Evolutionary conservation across 257 asterid species (phyloP).

Genomic region (Lantana camara): DNA sequence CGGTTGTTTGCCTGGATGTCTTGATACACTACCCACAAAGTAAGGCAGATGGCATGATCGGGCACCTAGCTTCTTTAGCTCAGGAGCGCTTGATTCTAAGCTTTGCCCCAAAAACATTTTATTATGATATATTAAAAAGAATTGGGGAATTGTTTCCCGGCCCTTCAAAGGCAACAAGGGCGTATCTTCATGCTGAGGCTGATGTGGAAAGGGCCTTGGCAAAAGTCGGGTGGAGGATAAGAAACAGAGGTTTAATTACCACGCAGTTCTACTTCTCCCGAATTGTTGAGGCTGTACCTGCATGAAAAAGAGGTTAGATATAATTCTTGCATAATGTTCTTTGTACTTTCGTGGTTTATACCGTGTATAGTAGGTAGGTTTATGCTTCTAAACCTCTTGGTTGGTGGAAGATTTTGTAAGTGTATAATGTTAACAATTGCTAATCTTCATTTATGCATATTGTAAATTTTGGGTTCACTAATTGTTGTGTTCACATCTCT

Average conservation of each 20-base stretch:
- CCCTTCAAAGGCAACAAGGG: conserved; percentile 97
- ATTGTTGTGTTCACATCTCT: background rate
- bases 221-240: conserved; percentile 86
- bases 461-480: conserved; percentile 3
- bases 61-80: conserved; percentile 91
- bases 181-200: conserved; percentile 87
- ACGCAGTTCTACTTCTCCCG: conserved; percentile 86
- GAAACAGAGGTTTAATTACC: conserved; percentile 74
- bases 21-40: conserved; percentile 93
- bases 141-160: conserved; percentile 94
- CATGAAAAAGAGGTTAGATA: conserved; percentile 53
- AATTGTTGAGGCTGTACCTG: conserved; percentile 87
- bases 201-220: conserved; percentile 82
- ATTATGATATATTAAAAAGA: conserved; percentile 79
- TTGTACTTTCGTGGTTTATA: conserved; percentile 8
- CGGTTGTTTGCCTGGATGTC: conserved; percentile 89
- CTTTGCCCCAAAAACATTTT: conserved; percentile 90
- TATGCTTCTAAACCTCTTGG: conserved; percentile 23
- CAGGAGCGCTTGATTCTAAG: conserved; percentile 81
- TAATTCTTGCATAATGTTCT: conserved; percentile 25
- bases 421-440: conserved; percentile 21
- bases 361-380: conserved; percentile 34
- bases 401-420: conserved; percentile 30
- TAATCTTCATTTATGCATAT: conserved; percentile 10
- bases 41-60: conserved; percentile 93